phyloP scores from a whole-genome alignment of 1,284 basidiomycete genomes.

The Trichosporon inkin region DNA sequence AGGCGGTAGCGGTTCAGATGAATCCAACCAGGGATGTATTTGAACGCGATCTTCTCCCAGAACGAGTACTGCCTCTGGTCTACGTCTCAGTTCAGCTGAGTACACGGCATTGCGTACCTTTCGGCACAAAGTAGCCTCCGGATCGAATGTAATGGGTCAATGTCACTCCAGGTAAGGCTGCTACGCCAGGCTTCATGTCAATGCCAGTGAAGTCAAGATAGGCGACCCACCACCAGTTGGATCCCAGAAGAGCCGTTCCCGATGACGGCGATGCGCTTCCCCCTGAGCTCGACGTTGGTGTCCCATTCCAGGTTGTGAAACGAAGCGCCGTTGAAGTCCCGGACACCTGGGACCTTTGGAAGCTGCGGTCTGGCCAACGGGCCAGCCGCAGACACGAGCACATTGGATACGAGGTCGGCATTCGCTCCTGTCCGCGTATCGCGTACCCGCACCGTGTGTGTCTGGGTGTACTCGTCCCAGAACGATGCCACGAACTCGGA shows the following conservation, averaged over 20 bases:
- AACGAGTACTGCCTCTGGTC: conserved; percentile 9
- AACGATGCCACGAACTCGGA: conserved; percentile 22
- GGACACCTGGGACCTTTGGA: conserved; percentile 38
- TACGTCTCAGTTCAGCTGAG: background rate
- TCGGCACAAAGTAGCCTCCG: conserved; percentile 16
- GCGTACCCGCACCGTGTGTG: conserved; percentile 24
- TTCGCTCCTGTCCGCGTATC: background rate
- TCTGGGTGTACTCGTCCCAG: conserved; percentile 23
- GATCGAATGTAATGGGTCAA: conserved; percentile 20
- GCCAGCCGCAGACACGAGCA: conserved; percentile 34
- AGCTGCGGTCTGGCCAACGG: conserved; percentile 33
- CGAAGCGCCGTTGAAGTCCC: conserved; percentile 39
- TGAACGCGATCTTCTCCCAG: conserved; percentile 15
- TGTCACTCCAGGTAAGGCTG: conserved; percentile 2
- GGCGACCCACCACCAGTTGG: conserved; percentile 12
- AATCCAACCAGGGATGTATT: conserved; percentile 13
- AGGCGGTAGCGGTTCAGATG: background rate
- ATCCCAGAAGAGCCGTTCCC: conserved; percentile 15
- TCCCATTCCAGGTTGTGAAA: conserved; percentile 47
- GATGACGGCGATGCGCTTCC: conserved; percentile 11
- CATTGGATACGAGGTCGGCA: conserved; percentile 17
- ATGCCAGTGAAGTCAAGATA: background rate
- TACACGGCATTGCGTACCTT: background rate
- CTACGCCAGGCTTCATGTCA: conserved; percentile 12
- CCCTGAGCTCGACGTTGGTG: conserved; percentile 14